Percentiles rank a stretch among this genome's conserved stretches.
These are phyloP conservation scores for Aplosporella prunicola DNA, from an alignment of 2,329 filamentous ascomycete genomes.

Conservation along the genomic window DNA sequence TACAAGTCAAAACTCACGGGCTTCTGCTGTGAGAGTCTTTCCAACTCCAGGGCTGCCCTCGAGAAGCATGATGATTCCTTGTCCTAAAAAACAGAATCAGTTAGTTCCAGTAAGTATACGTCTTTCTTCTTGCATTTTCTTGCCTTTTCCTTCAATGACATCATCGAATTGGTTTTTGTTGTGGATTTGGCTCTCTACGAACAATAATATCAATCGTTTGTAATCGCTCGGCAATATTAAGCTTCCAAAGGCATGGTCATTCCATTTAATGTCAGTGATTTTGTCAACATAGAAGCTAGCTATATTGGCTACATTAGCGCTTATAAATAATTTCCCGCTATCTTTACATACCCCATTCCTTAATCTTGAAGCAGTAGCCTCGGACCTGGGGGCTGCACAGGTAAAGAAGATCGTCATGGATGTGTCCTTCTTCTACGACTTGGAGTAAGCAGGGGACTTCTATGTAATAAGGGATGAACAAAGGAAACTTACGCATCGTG, in stretches of 20 bases:
- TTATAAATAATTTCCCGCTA: background rate
- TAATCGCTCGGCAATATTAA: conserved; percentile 21
- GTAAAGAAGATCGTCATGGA: conserved; percentile 14
- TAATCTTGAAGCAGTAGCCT: conserved; percentile 24
- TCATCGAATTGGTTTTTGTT: conserved; percentile 19
- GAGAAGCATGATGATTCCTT: conserved; percentile 8
- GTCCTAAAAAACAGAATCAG: background rate
- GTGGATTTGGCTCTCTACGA: conserved; percentile 18
- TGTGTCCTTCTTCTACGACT: background rate
- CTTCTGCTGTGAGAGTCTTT: conserved; percentile 11
- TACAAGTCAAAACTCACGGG: background rate
- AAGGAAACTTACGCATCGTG: background rate
- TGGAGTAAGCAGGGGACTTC: too few species aligned
- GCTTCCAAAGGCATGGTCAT: conserved; percentile 21
- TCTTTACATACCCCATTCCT: conserved; percentile 27
- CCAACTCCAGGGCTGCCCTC: conserved; percentile 6
- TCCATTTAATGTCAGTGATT: conserved; percentile 21
- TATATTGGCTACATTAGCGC: background rate
- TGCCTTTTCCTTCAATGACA: conserved; percentile 25
- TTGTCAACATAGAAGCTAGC: conserved; percentile 14
- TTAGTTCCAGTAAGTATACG: too few species aligned
- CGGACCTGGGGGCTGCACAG: conserved; percentile 21
- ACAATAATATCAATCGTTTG: conserved; percentile 21
- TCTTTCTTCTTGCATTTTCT: background rate
- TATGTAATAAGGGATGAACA: too few species aligned